Percentiles rank a stretch among this genome's conserved stretches.
These are phyloP conservation scores for Volvox carteri DNA, from an alignment of 163 green algal species.

Conservation along the genomic window DNA sequence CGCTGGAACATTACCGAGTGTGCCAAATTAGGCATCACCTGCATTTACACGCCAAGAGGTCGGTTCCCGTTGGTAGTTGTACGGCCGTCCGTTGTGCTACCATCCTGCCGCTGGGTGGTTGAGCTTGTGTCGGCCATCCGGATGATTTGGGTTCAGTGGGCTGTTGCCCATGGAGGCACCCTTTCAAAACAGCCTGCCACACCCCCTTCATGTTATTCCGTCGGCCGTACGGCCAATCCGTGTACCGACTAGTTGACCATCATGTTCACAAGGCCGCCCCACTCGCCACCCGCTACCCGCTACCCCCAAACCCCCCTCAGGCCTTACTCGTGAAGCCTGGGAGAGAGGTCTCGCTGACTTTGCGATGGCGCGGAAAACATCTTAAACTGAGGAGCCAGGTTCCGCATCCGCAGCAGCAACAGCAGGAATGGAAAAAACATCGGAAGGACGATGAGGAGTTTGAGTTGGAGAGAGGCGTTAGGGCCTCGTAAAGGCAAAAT, in stretches of 20 bases:
- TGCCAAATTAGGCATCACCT: constrained; percentile 53
- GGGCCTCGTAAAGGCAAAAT: too few relatives aligned
- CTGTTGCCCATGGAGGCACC: not conserved
- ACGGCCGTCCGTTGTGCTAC: not conserved
- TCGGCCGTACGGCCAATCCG: too few relatives aligned
- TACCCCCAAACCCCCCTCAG: not conserved
- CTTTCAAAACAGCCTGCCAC: too few relatives aligned
- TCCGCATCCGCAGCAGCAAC: too few relatives aligned
- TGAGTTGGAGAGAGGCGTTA: too few relatives aligned
- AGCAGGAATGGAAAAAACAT: too few relatives aligned
- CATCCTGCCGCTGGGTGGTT: not conserved
- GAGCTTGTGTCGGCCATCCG: not conserved
- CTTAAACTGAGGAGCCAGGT: not conserved
- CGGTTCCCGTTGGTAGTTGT: not conserved
- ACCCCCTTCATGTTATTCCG: too few relatives aligned
- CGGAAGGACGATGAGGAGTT: too few relatives aligned
- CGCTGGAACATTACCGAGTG: constrained; percentile 58
- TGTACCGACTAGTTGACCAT: too few relatives aligned
- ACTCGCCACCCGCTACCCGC: not conserved
- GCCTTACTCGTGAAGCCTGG: constrained; percentile 22
- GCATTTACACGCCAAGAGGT: constrained; percentile 58
- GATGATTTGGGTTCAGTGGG: not conserved
- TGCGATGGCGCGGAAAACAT: not conserved
- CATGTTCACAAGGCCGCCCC: too few relatives aligned
- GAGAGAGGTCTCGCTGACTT: constrained; percentile 30